phyloP scores from a whole-genome alignment of 176 grass and related monocot genomes.

The Sorghum bicolor region DNA sequence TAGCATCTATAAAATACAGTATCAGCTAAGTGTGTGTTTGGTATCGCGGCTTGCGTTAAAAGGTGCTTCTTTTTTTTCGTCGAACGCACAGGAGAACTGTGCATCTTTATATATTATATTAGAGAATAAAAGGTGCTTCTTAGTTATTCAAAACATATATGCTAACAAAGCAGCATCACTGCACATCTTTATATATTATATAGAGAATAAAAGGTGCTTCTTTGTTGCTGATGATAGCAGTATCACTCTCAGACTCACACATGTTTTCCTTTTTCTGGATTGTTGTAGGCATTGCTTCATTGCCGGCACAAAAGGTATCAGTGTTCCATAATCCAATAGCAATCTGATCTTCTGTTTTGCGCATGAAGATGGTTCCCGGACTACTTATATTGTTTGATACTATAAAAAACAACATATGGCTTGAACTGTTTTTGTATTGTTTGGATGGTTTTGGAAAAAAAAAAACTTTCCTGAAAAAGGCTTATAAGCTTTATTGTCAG shows the following conservation, averaged over 20 bases:
- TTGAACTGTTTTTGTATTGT: constrained; percentile 4
- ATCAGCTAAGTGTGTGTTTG: not conserved
- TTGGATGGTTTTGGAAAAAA: not conserved
- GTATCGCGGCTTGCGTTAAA: not conserved
- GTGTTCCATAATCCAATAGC: not conserved
- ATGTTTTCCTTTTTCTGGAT: not conserved
- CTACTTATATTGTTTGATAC: not conserved
- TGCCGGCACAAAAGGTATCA: constrained; percentile 44
- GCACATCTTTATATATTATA: no score
- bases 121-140: not conserved
- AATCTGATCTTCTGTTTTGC: not conserved
- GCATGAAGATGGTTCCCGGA: not conserved
- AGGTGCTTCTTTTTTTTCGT: not conserved
- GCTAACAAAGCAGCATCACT: no score
- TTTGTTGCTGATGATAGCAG: not conserved
- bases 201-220: not conserved
- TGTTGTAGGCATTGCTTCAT: constrained; percentile 45
- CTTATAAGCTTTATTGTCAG: not conserved
- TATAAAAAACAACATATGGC: not conserved
- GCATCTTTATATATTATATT: no score
- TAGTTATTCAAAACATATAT: no score
- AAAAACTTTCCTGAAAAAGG: not conserved
- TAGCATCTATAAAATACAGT: not conserved
- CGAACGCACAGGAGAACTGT: no score
- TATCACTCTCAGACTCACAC: constrained; percentile 35